A percentile compares a stretch with the other conserved stretches of the same genome.
phyloP scores from a whole-genome alignment of 345 rosid species.

The Syzygium aqueum region DNA sequence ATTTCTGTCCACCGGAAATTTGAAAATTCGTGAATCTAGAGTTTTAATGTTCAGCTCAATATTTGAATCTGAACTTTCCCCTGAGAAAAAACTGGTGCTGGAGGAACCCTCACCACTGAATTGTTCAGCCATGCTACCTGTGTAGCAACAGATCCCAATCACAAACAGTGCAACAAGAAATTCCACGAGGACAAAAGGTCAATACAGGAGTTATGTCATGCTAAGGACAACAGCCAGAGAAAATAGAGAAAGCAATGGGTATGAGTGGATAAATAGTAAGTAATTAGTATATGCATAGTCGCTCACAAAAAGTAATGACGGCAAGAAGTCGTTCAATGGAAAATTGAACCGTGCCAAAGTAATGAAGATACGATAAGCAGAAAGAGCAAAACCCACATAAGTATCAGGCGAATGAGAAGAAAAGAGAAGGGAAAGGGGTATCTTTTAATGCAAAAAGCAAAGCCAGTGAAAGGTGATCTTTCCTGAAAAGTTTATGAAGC shows the following conservation, averaged over 20 bases:
- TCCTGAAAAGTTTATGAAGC: not conserved
- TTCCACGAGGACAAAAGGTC: not conserved
- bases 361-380: not conserved
- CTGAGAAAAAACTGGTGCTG: conserved; percentile 34
- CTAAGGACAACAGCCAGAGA: not conserved
- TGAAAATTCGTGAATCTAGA: conserved; percentile 60
- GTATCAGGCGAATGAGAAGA: not conserved
- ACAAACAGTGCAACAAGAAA: not conserved
- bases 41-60: conserved; percentile 84
- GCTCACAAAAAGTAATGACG: not conserved
- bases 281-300: not conserved
- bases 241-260: not conserved
- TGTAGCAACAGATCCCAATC: conserved; percentile 1
- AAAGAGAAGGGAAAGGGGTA: not conserved
- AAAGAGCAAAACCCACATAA: not conserved
- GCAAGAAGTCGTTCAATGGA: not conserved
- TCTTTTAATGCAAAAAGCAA: not conserved
- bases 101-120: conserved; percentile 41
- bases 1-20: conserved; percentile 59
- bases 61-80: conserved; percentile 40
- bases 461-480: not conserved
- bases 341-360: not conserved
- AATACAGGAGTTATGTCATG: not conserved
- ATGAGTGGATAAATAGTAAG: not conserved
- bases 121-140: conserved; percentile 53